Base-by-base conservation (phyloP, 2,329 filamentous ascomycete species). In the Xylaria sp. region DNA sequence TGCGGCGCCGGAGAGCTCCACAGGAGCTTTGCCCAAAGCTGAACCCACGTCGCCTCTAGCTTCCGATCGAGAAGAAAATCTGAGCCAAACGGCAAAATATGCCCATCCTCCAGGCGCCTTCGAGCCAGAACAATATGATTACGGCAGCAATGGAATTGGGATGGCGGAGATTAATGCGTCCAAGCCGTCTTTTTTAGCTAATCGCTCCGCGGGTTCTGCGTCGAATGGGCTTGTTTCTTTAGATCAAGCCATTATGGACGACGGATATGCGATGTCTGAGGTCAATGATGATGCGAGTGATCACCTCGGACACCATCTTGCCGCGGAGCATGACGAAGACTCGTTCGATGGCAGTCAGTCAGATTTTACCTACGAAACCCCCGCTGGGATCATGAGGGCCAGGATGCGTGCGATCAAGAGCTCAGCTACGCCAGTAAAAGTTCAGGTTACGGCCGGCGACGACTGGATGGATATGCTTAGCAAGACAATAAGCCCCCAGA, bases 381-480 rank as follows among this genome's bases (percentile, higher is more conserved):
- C 88, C 68, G 88, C 87, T 62, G 88, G 87, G 70, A 85, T 90
- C 72, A 82, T 90, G 78, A 84, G 87, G 79, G 89, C 89, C 68
- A 83, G 88, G 72, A 86, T 90, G 85, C 86, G 88, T 77, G 88
- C 88, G 43, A 82, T 88, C 75, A 90, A 89, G 79, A 85, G 85
- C 70, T 86, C 86, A 23, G 84, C 81, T 68, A 87, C 86, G 32
- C 89, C 89, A 28, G 78, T 86, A 28, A 87, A 85, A 72, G 82
- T 88, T 61, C 87, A 89, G 70, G 87, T 91, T 67, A 83, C 87
- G 41, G 86, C 88, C 71, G 92, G 91, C 62, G 93, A 94, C 67
- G 92, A 97, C 78, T 99, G 96, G 96, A 91, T 94, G 73, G 92
- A 96, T 74, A 94, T 97, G 83, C 85, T 99, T 71, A 93, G 94